Evolutionary conservation across 2,329 filamentous ascomycete genomes (phyloP).

Genomic region (Aspergillus niger): DNA sequence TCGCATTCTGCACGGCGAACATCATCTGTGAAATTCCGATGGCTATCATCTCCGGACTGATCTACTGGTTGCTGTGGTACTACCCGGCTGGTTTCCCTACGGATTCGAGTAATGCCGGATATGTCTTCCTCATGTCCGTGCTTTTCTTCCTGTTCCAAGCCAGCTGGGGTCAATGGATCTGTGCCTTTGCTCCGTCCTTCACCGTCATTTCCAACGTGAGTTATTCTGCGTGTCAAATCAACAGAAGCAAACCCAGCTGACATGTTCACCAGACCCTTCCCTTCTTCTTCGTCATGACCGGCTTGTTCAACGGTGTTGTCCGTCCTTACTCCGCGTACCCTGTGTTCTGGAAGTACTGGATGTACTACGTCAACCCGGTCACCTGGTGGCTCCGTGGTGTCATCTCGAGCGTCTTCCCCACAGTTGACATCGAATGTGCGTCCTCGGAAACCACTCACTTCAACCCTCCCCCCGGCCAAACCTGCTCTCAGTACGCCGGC

Average conservation of each 20-base stretch:
- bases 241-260: constrained; percentile 3
- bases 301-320: constrained; percentile 75
- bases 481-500: constrained; percentile 66
- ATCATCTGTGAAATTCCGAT: constrained; percentile 72
- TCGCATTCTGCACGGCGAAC: constrained; percentile 73
- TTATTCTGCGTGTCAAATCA: background rate
- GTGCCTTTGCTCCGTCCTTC: constrained; percentile 76
- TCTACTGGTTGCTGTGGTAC: constrained; percentile 79
- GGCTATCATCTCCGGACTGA: constrained; percentile 62
- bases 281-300: constrained; percentile 80
- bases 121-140: constrained; percentile 75
- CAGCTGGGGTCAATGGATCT: constrained; percentile 82
- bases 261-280: constrained; percentile 57
- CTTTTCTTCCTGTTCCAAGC: constrained; percentile 76
- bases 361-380: constrained; percentile 67
- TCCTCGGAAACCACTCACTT: constrained; percentile 64
- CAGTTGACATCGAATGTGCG: constrained; percentile 55
- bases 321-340: constrained; percentile 66
- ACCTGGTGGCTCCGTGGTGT: constrained; percentile 75
- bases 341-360: constrained; percentile 73
- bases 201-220: constrained; percentile 70
- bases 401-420: constrained; percentile 62
- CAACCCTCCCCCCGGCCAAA: constrained; percentile 64
- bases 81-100: constrained; percentile 70
- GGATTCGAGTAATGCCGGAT: constrained; percentile 67